Evolutionary conservation across 805 yeast species (phyloP).

Genomic region (Blastobotrys americana): DNA sequence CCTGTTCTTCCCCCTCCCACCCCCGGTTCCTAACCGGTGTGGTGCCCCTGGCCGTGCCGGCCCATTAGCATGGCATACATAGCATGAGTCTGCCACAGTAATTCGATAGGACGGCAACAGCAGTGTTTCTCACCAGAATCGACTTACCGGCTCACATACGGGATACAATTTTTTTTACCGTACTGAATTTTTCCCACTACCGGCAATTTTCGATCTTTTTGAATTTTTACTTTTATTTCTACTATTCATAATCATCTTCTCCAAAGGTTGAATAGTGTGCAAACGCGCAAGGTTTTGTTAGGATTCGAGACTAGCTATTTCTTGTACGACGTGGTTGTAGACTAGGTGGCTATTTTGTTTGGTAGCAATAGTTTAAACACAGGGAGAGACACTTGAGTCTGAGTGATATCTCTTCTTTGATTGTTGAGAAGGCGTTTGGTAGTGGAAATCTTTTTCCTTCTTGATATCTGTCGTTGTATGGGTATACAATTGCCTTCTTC

Average conservation of each 20-base stretch:
- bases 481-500: no score
- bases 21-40: neutral
- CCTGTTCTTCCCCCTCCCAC: neutral
- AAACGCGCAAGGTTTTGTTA: neutral
- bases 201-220: neutral
- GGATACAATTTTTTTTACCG: neutral
- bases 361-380: neutral
- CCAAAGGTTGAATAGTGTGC: neutral
- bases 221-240: neutral
- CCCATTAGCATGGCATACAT: no score
- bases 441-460: no score
- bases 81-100: no score
- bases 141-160: no score
- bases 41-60: neutral
- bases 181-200: neutral
- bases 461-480: no score
- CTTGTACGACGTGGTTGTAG: slow-evolving; percentile 7
- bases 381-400: no score
- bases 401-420: no score
- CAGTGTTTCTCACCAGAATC: no score
- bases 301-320: neutral
- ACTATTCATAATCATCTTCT: neutral
- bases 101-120: no score
- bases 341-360: neutral
- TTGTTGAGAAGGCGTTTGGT: no score